These are phyloP conservation scores for Blastomyces emzantsi DNA, from an alignment of 2,329 filamentous ascomycete species.

Conservation along the genomic window DNA sequence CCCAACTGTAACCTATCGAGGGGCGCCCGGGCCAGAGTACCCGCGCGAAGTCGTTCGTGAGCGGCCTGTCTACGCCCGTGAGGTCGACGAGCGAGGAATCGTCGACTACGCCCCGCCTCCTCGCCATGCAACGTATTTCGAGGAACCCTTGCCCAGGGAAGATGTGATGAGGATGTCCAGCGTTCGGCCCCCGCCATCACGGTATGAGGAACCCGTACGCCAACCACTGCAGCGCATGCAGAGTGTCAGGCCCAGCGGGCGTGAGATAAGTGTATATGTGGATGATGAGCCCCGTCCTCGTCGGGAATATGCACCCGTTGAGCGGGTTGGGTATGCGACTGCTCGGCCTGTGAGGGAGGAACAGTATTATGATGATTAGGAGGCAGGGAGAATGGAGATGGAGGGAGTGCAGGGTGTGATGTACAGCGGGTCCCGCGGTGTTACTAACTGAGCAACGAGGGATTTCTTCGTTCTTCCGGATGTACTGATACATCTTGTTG, in stretches of 20 bases:
- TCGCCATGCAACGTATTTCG: constrained; percentile 40
- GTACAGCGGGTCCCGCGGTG: constrained; percentile 26
- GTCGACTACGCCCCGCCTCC: constrained; percentile 32
- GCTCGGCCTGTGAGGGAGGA: constrained; percentile 29
- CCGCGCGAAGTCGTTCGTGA: constrained; percentile 25
- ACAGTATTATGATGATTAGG: constrained; percentile 31
- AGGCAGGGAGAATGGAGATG: constrained; percentile 25
- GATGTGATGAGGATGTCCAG: constrained; percentile 50
- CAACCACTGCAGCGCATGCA: constrained; percentile 35
- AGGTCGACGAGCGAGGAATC: constrained; percentile 31
- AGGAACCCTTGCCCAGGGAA: constrained; percentile 54
- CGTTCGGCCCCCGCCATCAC: constrained; percentile 44
- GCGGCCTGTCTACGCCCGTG: constrained; percentile 26
- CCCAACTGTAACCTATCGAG: constrained; percentile 33
- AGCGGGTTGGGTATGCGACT: constrained; percentile 35
- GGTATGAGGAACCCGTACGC: constrained; percentile 36
- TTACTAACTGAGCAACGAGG: constrained; percentile 21
- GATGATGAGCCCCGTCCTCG: constrained; percentile 32
- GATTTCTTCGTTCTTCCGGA: background rate
- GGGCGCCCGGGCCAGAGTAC: constrained; percentile 28
- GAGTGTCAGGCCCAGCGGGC: constrained; percentile 33
- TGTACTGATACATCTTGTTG: background rate
- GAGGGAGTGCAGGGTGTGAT: constrained; percentile 26
- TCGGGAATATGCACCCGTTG: constrained; percentile 42
- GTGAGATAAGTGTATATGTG: constrained; percentile 36